Evolutionary conservation across 2,329 filamentous ascomycete species (phyloP).

Genomic region (Fusarium citri): DNA sequence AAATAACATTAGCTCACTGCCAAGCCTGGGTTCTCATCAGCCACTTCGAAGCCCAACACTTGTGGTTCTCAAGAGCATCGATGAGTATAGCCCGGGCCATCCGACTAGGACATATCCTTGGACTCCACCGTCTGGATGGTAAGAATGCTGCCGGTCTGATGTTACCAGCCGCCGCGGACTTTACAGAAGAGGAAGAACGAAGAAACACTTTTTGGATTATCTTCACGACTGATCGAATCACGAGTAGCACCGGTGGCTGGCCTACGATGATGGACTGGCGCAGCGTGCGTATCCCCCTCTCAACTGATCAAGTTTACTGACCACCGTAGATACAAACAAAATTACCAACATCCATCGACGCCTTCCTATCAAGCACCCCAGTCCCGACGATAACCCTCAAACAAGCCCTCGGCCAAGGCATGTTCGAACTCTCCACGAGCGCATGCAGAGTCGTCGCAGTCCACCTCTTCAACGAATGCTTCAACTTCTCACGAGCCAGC

Average conservation of each 20-base stretch:
- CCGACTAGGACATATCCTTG: conserved; percentile 81
- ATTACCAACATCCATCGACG: conserved; percentile 17
- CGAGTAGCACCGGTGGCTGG: conserved; percentile 89
- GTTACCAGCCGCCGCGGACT: conserved; percentile 73
- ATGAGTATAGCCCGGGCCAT: conserved; percentile 78
- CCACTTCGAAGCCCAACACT: conserved; percentile 81
- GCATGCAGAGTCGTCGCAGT: conserved; percentile 36
- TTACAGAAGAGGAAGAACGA: conserved; percentile 77
- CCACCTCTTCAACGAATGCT: conserved; percentile 37
- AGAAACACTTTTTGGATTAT: conserved; percentile 84
- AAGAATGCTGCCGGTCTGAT: conserved; percentile 29
- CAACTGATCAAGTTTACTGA: fast-evolving
- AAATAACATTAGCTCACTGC: conserved; percentile 61
- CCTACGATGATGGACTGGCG: conserved; percentile 76
- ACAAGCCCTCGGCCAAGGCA: conserved; percentile 32
- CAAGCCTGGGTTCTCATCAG: conserved; percentile 80
- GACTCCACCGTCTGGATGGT: conserved; percentile 69
- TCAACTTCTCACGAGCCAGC: conserved; percentile 29
- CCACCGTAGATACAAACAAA: conserved; percentile 4
- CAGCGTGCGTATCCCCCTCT: neutral
- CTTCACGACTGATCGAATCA: conserved; percentile 82
- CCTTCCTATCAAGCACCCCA: conserved; percentile 9
- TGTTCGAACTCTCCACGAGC: conserved; percentile 34
- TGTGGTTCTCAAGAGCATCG: conserved; percentile 85
- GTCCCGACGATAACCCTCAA: conserved; percentile 49